Base-by-base conservation (phyloP, 306 rosid species). In the Luffa acutangula region DNA sequence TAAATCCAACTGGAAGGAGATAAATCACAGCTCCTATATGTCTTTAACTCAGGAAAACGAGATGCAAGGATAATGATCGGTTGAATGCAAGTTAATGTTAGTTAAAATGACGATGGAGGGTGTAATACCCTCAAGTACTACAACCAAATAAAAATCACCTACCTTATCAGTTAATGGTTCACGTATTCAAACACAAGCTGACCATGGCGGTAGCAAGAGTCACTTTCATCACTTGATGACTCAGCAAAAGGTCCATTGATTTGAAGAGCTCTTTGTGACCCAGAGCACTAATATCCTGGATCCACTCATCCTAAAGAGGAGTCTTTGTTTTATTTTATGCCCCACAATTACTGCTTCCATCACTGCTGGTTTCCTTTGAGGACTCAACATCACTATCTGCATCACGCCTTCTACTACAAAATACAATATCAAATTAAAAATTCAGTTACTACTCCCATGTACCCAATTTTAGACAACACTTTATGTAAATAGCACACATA, bases 1-100 rank as follows among this genome's bases (percentile, higher is more conserved):
- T 96, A 90, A 79, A 93, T 80, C 98, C 98, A 93, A 85, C 98
- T 93, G 34, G 96, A 91, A 70, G 95, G 97, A 58, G 93, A 87
- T 81, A 93, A 86, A 86, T 91, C 98, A 77, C 91, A 91, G 82
- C 98, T 93, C 88, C 87, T 87, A 86, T 80, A 90, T 57, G 96
- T 89, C 88, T 75, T 89, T 81, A 93, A 81, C 81, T 85, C 91
- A 36, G 98, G 93, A 89, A 93, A 93, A 77, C 81, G 91, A 65
- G 82, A 83, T 25, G 88, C 88, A 80, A 93, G 98, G 77, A 86
- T 83, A 83, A 87, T 78, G 78, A 90, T 89, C 98, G 91, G 91
- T 82, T 59, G 83, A 85, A 84, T 79, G 80, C 58, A 64, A 65
- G 63, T 12, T 34, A 7, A 46, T 60, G 90, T 87, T 70, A 20